Evolutionary conservation across 768 basidiomycete genomes (phyloP), one percentile per base, ranked within the genome.

Genomic region (Cyathus striatus): DNA sequence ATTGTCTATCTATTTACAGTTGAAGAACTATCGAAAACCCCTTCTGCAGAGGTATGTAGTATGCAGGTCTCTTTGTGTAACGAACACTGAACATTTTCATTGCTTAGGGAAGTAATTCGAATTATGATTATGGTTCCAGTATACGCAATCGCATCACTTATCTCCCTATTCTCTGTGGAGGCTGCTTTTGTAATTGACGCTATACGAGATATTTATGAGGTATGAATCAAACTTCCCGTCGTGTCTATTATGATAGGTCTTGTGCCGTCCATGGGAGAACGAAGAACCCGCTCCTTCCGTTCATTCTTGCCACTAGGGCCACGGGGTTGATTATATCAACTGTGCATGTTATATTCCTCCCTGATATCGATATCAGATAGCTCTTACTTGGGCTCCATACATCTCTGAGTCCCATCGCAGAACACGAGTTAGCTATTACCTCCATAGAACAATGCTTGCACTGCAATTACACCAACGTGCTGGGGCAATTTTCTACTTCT

Each of bases 51-150:
- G 90, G 89, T 90, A n/a, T n/a, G n/a, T n/a, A n/a, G n/a, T n/a
- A n/a, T n/a, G 41, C 47, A 66, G 52, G 9, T 40, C 12, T 37
- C 16, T 40, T 40, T 16, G 12, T 2, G 12, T 17, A 30, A 17
- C 38, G 9, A 6, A 7, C 2, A 17, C 25, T 45, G 7, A 26
- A 4, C 13, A 30, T 21, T 45, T 17, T 25, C 41, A n/a, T 48
- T 38, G 18, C 6, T 34, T 45, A 87, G 95, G 49, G 87, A 90
- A 78, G 93, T 95, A 38, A 75, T 96, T 34, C 78, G 96, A 37
- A 96, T 98, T 58, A 92, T 98, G 88, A 49, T 97, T 52, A 97
- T 97, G 93, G 90, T 90, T 4, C 95, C 95, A 0, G 68, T 98
- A 22, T 98, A 99, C 60, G 91, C 82, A 1, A 70, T 98, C 22